Evolutionary conservation across 768 basidiomycete species (phyloP), one percentile per base, ranked within the genome.

Genomic region (Sarcodon sp.): DNA sequence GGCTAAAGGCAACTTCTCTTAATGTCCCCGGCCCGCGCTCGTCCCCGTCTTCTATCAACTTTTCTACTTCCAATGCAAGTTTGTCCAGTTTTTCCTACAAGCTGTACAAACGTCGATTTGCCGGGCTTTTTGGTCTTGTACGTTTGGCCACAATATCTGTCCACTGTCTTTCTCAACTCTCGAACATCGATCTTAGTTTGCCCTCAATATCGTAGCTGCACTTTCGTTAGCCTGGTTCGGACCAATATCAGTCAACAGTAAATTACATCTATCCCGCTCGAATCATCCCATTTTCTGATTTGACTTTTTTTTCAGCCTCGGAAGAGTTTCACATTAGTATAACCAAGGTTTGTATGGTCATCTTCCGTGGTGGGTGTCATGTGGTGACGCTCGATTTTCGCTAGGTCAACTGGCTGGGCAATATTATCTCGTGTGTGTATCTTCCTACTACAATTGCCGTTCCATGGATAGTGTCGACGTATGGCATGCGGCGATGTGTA

Each of bases 141-240:
- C 52, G 73, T 62, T 9, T 0, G 16, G 10, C 7, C 4, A 35
- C 43, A 8, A 13, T 44, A 5, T 21, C 46, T 33, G 35, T 44
- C 3, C 16, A 3, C 4, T 27, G 21, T 27, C 21, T 6, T 32
- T 11, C 3, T 43, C 27, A 36, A 33, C 37, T 4, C 32, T 41
- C n/a, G 15, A 33, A 15, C 7, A 3, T 5, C 13, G 4, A 31
- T 13, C n/a, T 12, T 8, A 86, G 85, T 67, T 82, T 7, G 32
- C 82, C 33, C 63, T 89, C 33, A 83, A 79, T 47, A 59, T 81
- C 36, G 70, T 79, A 9, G 66, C 72, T 2, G 85, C 75, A 6
- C 77, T 85, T 79, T 64, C 72, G 5, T 79, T 78, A 75, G 72
- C 83, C 3, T 91, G 87, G 87, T 91, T 90, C 56, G 87, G 87